Evolutionary conservation across 2,329 filamentous ascomycete genomes (phyloP), one percentile per base, ranked within the genome.

Genomic region (Thermochaetoides dissita): DNA sequence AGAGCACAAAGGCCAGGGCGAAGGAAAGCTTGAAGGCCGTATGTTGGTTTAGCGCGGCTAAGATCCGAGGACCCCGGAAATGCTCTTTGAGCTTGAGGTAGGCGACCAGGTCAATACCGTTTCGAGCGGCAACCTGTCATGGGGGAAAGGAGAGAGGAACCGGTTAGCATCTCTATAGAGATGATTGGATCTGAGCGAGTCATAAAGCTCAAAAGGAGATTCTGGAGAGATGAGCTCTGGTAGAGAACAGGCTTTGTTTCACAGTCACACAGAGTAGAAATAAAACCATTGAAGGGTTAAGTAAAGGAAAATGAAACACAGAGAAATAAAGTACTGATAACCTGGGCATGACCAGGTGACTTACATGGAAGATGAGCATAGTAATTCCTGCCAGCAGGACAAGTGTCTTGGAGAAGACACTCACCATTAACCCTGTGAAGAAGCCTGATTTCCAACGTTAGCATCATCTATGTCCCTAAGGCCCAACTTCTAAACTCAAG

Each of bases 1-100:
- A 80, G 54, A 87, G 61, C 28, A 79, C 73, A 61, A 87, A 87
- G 29, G 82, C 81, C 35, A 75, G 55, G n/a, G 77, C 75, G 57
- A 88, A 87, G 3, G 79, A 76, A 17, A 79, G 57, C 55, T 80
- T 81, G 56, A 83, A 81, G 11, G 72, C 72, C 2, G 74, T 69
- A 51, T 77, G 73, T 46, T 71, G 66, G 51, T 71, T 66, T 41
- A 80, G 60, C 37, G 69, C 63, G 5, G 65, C 66, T 37, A 69
- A 57, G 35, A 74, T 52, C 10, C 61, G 57, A 35, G 65, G 67
- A 38, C 57, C 51, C 17, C 57, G 53, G 17, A 64, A 43, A 11
- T 55, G 53, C 40, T 63, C 59, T 43, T 62, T 59, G 30, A 67
- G 50, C 24, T 58, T 57, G 11, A 66, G 45, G 37, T 61, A 51